Conservation (phyloP, 306 rosid genomes). For the Corylus americana region DNA sequence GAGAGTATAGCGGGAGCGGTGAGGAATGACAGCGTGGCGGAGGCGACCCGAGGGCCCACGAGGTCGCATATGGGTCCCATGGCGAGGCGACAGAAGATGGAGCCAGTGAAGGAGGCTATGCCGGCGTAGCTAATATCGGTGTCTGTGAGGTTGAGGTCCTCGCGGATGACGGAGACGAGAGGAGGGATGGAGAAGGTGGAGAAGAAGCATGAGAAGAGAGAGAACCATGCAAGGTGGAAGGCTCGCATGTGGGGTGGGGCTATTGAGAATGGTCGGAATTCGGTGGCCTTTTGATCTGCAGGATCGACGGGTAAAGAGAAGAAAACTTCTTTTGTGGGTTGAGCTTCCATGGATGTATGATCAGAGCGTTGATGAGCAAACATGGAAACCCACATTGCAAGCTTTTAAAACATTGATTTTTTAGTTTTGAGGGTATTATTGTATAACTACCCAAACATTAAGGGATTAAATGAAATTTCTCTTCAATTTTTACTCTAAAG, state of each 20-base stretch:
- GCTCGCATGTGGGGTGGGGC: slow-evolving; percentile 58
- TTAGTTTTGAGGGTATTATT: no score
- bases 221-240: slow-evolving; percentile 67
- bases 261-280: slow-evolving; percentile 38
- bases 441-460: no score
- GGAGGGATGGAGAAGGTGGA: slow-evolving; percentile 71
- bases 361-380: background rate
- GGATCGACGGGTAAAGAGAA: slow-evolving; percentile 32
- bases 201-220: slow-evolving; percentile 65
- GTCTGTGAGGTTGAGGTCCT: slow-evolving; percentile 51
- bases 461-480: no score
- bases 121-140: slow-evolving; percentile 42
- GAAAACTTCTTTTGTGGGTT: background rate
- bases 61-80: slow-evolving; percentile 65
- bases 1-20: slow-evolving; percentile 52
- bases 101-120: slow-evolving; percentile 50
- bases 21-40: slow-evolving; percentile 56
- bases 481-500: no score
- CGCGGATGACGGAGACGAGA: slow-evolving; percentile 50
- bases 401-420: no score
- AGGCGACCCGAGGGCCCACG: slow-evolving; percentile 52
- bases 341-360: slow-evolving; percentile 20
- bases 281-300: slow-evolving; percentile 45
- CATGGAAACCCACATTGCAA: no score
- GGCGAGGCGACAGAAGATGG: slow-evolving; percentile 62